Evolutionary conservation across 306 rosid species (phyloP).

Genomic region (Cicer arietinum): DNA sequence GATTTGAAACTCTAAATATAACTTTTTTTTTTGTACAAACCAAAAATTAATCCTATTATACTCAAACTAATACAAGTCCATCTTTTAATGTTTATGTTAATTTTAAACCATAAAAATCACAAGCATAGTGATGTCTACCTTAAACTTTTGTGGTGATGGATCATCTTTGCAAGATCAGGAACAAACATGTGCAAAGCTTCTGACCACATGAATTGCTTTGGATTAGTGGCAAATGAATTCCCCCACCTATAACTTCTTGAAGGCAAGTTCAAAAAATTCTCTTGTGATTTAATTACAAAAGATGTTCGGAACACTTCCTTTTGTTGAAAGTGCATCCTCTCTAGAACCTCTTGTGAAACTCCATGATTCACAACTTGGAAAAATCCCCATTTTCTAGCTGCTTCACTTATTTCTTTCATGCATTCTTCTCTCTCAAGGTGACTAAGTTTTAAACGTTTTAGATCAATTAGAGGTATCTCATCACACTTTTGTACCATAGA

Average conservation of each 20-base stretch:
- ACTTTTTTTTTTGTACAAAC: no score
- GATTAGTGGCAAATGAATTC: slow-evolving; percentile 57
- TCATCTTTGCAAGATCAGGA: slow-evolving; percentile 50
- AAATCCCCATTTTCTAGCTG: slow-evolving; percentile 71
- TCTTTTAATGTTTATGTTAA: no score
- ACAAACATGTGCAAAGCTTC: slow-evolving; percentile 71
- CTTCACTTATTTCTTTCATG: slow-evolving; percentile 58
- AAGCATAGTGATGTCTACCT: slow-evolving; percentile 48
- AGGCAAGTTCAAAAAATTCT: slow-evolving; percentile 50
- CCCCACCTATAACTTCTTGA: slow-evolving; percentile 71
- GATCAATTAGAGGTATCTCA: slow-evolving; percentile 70
- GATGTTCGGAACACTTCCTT: slow-evolving; percentile 56
- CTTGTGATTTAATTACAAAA: slow-evolving; percentile 49
- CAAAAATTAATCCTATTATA: no score
- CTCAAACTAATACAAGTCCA: no score
- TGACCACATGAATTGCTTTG: slow-evolving; percentile 66
- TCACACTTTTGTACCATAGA: slow-evolving; percentile 49
- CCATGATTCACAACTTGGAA: slow-evolving; percentile 81
- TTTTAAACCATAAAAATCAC: no score
- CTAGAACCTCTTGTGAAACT: slow-evolving; percentile 49
- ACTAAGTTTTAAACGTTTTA: slow-evolving; percentile 41
- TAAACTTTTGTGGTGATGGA: slow-evolving; percentile 44
- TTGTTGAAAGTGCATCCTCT: slow-evolving; percentile 53
- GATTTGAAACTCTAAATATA: no score
- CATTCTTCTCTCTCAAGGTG: slow-evolving; percentile 52